These are phyloP conservation scores for Entonaema liquescens DNA, from an alignment of 495 filamentous ascomycete species.

Conservation along the genomic window DNA sequence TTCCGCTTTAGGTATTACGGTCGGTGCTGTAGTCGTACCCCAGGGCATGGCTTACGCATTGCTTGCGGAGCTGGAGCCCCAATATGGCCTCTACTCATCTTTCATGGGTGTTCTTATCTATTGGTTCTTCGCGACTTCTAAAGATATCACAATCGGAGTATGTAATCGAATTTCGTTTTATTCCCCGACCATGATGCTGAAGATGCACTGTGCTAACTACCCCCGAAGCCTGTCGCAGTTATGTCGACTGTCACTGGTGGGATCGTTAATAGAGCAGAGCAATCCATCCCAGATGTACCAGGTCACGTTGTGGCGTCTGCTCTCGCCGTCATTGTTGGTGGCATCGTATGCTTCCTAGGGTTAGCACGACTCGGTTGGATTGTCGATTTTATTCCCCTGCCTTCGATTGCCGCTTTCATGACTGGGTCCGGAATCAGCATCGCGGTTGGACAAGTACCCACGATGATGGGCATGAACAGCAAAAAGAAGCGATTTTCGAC, in stretches of 20 bases:
- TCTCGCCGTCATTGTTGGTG: conserved; percentile 57
- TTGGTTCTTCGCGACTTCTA: conserved; percentile 74
- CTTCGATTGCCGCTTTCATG: conserved; percentile 63
- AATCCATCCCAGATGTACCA: conserved; percentile 43
- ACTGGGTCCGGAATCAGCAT: conserved; percentile 64
- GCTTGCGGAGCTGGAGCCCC: conserved; percentile 63
- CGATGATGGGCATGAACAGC: conserved; percentile 57
- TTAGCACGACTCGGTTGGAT: conserved; percentile 59
- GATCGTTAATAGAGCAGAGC: conserved; percentile 60
- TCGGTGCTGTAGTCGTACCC: conserved; percentile 62
- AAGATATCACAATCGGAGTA: conserved; percentile 75
- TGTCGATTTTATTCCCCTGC: conserved; percentile 62
- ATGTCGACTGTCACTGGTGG: conserved; percentile 90
- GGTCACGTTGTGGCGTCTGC: conserved; percentile 58
- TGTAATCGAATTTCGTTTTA: conserved; percentile 39
- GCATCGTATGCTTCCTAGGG: conserved; percentile 59
- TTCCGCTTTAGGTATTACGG: conserved; percentile 49
- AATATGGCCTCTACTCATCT: conserved; percentile 72
- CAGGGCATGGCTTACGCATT: conserved; percentile 73
- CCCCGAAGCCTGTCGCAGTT: conserved; percentile 82
- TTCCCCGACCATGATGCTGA: neutral
- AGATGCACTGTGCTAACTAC: conserved; percentile 7
- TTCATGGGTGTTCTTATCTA: conserved; percentile 74
- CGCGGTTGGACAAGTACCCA: conserved; percentile 59
- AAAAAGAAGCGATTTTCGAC: conserved; percentile 53